Base-by-base conservation (phyloP, 768 basidiomycete species). In the Mycena latifolia region DNA sequence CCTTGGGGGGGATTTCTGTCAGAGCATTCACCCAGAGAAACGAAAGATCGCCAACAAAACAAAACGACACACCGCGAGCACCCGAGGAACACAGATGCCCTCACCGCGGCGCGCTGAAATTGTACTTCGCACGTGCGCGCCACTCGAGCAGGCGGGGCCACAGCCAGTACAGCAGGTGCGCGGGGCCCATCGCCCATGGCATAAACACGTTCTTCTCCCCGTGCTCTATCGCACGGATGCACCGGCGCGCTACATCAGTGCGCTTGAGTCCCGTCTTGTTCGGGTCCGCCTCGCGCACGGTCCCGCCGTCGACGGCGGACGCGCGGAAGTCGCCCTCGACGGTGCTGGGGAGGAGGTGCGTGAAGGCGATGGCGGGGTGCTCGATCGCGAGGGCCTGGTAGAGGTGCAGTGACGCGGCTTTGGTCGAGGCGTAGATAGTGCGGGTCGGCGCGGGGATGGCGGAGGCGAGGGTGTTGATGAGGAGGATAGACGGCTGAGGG, bases 391-490 rank as follows among this genome's bases (percentile, higher is more conserved):
- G 87, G 0, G 91, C 83, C 76, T 93, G 92, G 76, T 89, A 95
- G 61, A 96, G 88, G 7, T 90, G 67, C 29, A 93, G 85, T 1
- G 92, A 88, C 0, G 95, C 92, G 3, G 91, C 83, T 76, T 98
- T 98, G 12, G 92, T 93, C 4, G 94, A 88, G 0, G 86, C 88
- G 74, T 98, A 98, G 37, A 98, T 79, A 0, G 93, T 80, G 9
- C 96, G 90, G 0, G 93, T 95, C 0, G 96, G 96, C 0, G 95
- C 88, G 3, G 96, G 93, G 37, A 96, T 89, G 8, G 91, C 81
- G 3, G 93, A 88, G 3, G 91, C 96, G 3, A 91, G 80, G 29
- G 90, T 92, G 10, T 94, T 94, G 37, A 98, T 74, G 45, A 96
- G 87, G 28, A 94, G 86, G 39, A 97, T 82, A 0, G 93, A 87